Evolutionary conservation across 352 stramenopile genomes (phyloP), one percentile per base, ranked within the genome.

Genomic region (Phytophthora colocasiae): DNA sequence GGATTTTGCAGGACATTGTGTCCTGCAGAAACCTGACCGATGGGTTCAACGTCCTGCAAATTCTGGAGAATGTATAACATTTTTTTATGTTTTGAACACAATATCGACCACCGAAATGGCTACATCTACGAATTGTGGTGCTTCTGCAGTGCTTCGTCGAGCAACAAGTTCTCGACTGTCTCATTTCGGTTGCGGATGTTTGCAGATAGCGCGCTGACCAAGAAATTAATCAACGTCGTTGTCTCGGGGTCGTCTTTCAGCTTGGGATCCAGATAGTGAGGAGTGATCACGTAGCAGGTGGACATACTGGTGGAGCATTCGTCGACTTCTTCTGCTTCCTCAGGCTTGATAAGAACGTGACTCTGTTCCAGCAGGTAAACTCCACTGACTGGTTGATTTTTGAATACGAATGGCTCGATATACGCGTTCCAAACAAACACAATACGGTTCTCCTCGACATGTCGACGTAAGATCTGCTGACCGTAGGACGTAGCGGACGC

Each of bases 381-480:
- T 4, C 75, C 77, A 7, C 69, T 58, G 7, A 87, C 57, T 0
- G 63, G 71, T 43, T 85, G 61, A 29, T 75, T 63, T 14, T 70
- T 60, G 67, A 89, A 88, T 58, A 80, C 71, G 39, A 84, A 61
- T 5, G 82, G 80, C 38, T 89, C 67, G 48, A 87, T 78, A 61
- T 75, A 76, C 11, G 76, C 68, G 27, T 69, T 77, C 80, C 80
- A 90, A 24, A 87, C 78, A 44, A 87, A 79, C 52, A 90, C 71
- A 17, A 87, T 66, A 52, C 79, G 81, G 55, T 81, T 75, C 24
- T 78, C 47, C 29, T 89, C 80, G 8, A 85, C 71, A 55, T 83
- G 78, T n/a, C 82, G 78, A 4, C 74, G 73, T 27, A 87, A 51
- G 57, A 91, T 73, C 44, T 89, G 75, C 63, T 86, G 72, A 5